Evolutionary conservation across 768 basidiomycete species (phyloP), one percentile per base, ranked within the genome.

Genomic region (Cantharellus anzutake): DNA sequence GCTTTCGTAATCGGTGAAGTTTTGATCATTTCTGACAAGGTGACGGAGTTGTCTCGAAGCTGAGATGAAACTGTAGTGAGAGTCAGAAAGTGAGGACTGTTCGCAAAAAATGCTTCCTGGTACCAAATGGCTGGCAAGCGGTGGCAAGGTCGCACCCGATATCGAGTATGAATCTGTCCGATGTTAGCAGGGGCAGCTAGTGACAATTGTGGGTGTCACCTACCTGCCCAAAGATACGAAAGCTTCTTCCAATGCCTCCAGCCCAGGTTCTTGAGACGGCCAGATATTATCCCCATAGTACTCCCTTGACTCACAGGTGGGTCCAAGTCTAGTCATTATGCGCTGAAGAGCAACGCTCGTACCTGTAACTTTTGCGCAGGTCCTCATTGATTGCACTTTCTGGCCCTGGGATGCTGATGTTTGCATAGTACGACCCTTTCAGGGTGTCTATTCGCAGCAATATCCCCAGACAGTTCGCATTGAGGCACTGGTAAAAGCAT

Each of bases 401-500:
- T 29, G 20, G 1, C 20, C 20, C 20, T 29, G 20, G 11, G 0
- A 82, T 66, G 35, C 83, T 70, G 4, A 91, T 90, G 60, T 85
- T 92, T 61, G 90, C 92, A 68, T 99, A 99, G 72, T 82, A 99
- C 0, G 87, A 91, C 2, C 93, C 94, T 69, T 97, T 98, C 65
- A 93, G 73, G 2, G 77, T 73, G 68, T 97, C 91, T 83, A 29
- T 29, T 48, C 44, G 44, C 11, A 1, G 44, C 1, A 48, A 48
- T 48, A 48, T 48, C 20, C 20, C 20, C 20, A 29, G 20, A 29
- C 20, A 29, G 20, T 29, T 29, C 20, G 20, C 20, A 29, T 29
- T 29, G 20, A 29, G 20, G 20, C 20, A 29, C 20, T 29, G 68
- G 65, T 29, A 29, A 29, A 29, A 29, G 20, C 20, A 29, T 20